Evolutionary conservation across 2,329 filamentous ascomycete genomes (phyloP).

Genomic region (Neonectria sp.): DNA sequence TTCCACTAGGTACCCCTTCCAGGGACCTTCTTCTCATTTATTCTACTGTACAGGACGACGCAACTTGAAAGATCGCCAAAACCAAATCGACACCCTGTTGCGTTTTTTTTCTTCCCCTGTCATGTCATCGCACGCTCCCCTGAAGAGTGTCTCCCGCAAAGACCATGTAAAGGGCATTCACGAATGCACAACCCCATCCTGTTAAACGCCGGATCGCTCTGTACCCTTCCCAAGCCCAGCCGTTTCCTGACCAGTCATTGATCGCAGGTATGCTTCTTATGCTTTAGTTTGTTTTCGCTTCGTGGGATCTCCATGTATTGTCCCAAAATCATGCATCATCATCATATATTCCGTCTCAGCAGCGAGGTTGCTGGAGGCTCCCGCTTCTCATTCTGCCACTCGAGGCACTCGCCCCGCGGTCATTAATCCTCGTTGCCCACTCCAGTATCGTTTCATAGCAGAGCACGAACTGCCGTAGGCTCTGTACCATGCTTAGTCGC

Average conservation of each 20-base stretch:
- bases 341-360: slow-evolving; percentile 20
- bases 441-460: slow-evolving; percentile 97
- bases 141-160: neutral
- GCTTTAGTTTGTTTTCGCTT: slow-evolving; percentile 27
- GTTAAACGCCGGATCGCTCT: slow-evolving; percentile 33
- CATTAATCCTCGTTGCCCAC: slow-evolving; percentile 76
- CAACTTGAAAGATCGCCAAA: slow-evolving; percentile 25
- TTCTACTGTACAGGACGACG: slow-evolving; percentile 45
- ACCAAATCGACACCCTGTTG: slow-evolving; percentile 22
- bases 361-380: slow-evolving; percentile 49
- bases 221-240: slow-evolving; percentile 8
- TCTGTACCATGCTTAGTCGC: slow-evolving; percentile 97
- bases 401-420: slow-evolving; percentile 39
- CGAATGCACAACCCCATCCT: slow-evolving; percentile 29
- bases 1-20: slow-evolving; percentile 32
- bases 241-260: slow-evolving; percentile 33
- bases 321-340: slow-evolving; percentile 14
- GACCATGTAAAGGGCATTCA: slow-evolving; percentile 4
- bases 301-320: slow-evolving; percentile 17
- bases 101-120: slow-evolving; percentile 33
- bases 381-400: slow-evolving; percentile 50
- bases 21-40: slow-evolving; percentile 30
- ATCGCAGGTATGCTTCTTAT: slow-evolving; percentile 40
- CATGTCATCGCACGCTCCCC: slow-evolving; percentile 8
- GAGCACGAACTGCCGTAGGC: slow-evolving; percentile 90